Conservation (phyloP, 371 early-diverging fungal species). For the Mucor indicus region DNA sequence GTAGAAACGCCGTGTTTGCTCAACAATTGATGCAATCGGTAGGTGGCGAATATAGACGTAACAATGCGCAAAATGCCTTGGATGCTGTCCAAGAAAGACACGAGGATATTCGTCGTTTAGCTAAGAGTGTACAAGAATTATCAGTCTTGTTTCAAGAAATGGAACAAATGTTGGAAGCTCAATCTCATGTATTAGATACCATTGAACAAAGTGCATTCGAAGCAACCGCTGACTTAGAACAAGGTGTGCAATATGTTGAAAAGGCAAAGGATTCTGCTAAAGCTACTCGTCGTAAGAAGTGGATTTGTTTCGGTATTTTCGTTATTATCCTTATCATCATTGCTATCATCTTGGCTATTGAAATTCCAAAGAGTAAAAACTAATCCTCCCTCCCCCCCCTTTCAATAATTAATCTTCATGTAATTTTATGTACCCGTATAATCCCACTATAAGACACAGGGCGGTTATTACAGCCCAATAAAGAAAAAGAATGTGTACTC, state of each 20-base stretch:
- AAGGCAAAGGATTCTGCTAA: conserved; percentile 33
- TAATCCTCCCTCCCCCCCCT: no score
- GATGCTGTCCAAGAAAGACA: conserved; percentile 52
- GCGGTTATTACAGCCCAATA: no score
- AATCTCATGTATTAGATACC: conserved; percentile 34
- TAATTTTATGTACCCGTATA: no score
- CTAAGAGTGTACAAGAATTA: conserved; percentile 43
- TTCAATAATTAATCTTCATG: no score
- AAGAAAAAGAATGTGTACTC: no score
- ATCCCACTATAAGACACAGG: no score
- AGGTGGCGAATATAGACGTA: conserved; percentile 34
- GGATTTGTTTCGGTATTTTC: conserved; percentile 48
- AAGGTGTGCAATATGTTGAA: conserved; percentile 29
- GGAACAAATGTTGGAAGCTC: conserved; percentile 42
- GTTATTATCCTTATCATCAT: conserved; percentile 40
- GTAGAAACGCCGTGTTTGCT: conserved; percentile 43
- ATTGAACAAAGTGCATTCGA: conserved; percentile 41
- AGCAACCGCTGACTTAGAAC: conserved; percentile 28
- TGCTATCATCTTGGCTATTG: conserved; percentile 30
- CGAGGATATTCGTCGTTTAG: conserved; percentile 45
- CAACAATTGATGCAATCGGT: conserved; percentile 44
- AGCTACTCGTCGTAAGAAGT: conserved; percentile 46
- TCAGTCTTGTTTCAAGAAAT: conserved; percentile 44
- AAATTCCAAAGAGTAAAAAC: conserved; percentile 9
- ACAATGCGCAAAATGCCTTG: conserved; percentile 39